These are phyloP conservation scores for Solanum chiquidenum DNA, from an alignment of 257 asterid species.

Conservation along the genomic window DNA sequence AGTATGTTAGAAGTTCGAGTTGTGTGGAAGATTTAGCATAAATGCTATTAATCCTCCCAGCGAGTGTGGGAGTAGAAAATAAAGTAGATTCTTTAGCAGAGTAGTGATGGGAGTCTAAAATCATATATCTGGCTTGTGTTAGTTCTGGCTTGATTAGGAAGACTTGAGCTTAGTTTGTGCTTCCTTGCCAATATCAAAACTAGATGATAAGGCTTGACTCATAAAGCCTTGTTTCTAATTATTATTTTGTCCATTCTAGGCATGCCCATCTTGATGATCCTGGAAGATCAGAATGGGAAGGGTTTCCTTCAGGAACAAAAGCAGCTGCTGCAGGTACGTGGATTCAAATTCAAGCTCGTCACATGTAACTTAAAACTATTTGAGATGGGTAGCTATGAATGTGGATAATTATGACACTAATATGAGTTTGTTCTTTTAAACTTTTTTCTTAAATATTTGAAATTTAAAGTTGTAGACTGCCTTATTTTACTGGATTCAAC, in stretches of 20 bases:
- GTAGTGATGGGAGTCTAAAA: not conserved
- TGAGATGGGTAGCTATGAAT: not conserved
- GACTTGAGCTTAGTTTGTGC: not conserved
- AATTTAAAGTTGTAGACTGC: not conserved
- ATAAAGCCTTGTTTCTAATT: not conserved
- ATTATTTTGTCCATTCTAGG: slow-evolving; percentile 21
- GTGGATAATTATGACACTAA: not conserved
- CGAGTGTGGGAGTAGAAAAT: not conserved
- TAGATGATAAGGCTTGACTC: not conserved
- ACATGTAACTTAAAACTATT: not conserved
- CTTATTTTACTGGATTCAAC: not conserved
- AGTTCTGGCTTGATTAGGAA: not conserved
- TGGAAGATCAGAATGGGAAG: slow-evolving; percentile 98
- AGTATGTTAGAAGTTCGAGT: not conserved
- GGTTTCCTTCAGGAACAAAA: slow-evolving; percentile 93
- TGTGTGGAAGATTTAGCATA: not conserved
- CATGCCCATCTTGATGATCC: slow-evolving; percentile 96
- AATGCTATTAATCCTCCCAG: not conserved
- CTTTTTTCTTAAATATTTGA: not conserved
- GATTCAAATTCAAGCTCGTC: not conserved
- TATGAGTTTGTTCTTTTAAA: not conserved
- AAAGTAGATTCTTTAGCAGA: not conserved
- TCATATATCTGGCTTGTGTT: not conserved
- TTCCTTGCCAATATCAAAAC: not conserved
- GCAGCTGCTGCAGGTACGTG: slow-evolving; percentile 94